A percentile compares a stretch with the other conserved stretches of the same genome.
These are phyloP conservation scores for Scleromitrula shiraiana DNA, from an alignment of 2,329 filamentous ascomycete species.

Conservation along the genomic window DNA sequence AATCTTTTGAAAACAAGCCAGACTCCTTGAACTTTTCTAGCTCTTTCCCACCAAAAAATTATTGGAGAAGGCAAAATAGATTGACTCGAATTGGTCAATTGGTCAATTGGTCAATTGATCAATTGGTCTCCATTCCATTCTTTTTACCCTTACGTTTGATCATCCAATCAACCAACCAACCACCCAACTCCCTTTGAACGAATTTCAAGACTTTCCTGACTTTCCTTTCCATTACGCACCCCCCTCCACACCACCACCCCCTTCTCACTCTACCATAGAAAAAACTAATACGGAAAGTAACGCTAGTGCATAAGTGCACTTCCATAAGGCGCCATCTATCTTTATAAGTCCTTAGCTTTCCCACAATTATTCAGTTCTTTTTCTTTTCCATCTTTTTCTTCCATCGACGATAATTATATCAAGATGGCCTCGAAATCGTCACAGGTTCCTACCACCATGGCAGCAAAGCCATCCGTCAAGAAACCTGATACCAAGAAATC, in stretches of 20 bases:
- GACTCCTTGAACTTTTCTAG: too few relatives aligned
- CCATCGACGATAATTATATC: slow-evolving; percentile 20
- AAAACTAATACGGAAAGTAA: too few relatives aligned
- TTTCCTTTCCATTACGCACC: not conserved
- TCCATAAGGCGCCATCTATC: not conserved
- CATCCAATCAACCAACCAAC: too few relatives aligned
- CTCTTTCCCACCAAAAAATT: too few relatives aligned
- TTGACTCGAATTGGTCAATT: too few relatives aligned
- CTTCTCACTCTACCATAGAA: not conserved
- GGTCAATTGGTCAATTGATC: too few relatives aligned
- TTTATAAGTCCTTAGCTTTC: slow-evolving; percentile 8
- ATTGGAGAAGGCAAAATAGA: too few relatives aligned
- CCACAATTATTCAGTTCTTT: not conserved
- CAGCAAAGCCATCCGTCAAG: slow-evolving; percentile 30
- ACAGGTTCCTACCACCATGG: slow-evolving; percentile 23
- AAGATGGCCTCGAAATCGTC: slow-evolving; percentile 10
- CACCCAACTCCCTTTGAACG: too few relatives aligned
- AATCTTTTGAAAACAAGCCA: too few relatives aligned
- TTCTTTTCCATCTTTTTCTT: slow-evolving; percentile 3
- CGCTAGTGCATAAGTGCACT: not conserved
- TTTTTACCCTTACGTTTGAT: too few relatives aligned
- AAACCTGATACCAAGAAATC: slow-evolving; percentile 57
- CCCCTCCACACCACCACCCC: not conserved
- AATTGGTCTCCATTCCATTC: too few relatives aligned
- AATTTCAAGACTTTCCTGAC: too few relatives aligned